Base-by-base conservation (phyloP, 495 filamentous ascomycete species). In the Daldinia vernicosa region DNA sequence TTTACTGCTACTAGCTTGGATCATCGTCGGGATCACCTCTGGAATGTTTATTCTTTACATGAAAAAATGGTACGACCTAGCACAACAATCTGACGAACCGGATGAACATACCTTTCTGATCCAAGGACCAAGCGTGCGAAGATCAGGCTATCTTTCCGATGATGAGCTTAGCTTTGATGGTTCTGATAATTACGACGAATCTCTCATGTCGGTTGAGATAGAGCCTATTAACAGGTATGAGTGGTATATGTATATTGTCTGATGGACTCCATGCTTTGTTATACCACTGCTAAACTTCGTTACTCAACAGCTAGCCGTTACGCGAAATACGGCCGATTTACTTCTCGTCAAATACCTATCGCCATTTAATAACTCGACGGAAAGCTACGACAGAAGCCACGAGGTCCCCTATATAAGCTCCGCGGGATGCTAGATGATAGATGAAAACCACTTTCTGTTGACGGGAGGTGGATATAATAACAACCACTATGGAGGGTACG, bases 71-170 rank as follows among this genome's bases (percentile, higher is more conserved):
- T 63, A 19, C 26, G 6, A 6, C 0, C 22, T 9, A 17, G 1
- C 56, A 15, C 12, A 17, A 11, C 33, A 8, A 15, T 6, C 7
- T 6, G 11, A 15, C 24, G 37, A 45, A 2, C 11, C 15, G 22
- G 14, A 43, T 24, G 56, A 60, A 5, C 56, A 15, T 8, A 43
- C 35, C 2, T 12, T 12, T 6, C 37, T 60, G 8, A 6, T 60
- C 14, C 22, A 3, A 3, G n/a, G 12, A 6, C 4, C 35, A 3
- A 14, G 4, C 1, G 19, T n/a, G 1, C 32, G 8, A 24, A 14
- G 8, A 15, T 43, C 37, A 0, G 56, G 22, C 22, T 61, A 74
- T 73, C 40, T 75, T 63, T 65, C 69, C 45, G 27, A 66, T 55
- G 60, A 75, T 52, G 59, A 66, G 35, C 12, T 67, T 12, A 45